These are phyloP conservation scores for Flaveria ramosissima DNA, from an alignment of 129 eudicot species.

Conservation along the genomic window DNA sequence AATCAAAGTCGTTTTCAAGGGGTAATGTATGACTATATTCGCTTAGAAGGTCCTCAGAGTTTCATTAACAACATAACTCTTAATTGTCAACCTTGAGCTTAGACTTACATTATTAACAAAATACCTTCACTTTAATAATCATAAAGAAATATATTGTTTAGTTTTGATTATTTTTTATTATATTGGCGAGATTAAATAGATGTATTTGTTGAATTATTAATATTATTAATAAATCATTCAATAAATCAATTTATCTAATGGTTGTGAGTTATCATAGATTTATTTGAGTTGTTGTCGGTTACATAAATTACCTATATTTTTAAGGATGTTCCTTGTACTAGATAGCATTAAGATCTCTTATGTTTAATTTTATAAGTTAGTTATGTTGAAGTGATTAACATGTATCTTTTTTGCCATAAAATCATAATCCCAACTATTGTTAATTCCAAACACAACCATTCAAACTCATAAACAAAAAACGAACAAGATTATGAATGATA, in stretches of 20 bases:
- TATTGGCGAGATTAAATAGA: not conserved
- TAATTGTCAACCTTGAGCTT: not conserved
- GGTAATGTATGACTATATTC: constrained; percentile 61
- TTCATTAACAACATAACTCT: not conserved
- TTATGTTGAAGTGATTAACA: too few species aligned
- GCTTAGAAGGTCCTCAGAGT: constrained; percentile 48
- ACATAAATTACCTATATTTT: too few species aligned
- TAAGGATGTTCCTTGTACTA: too few species aligned
- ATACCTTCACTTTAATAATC: too few species aligned
- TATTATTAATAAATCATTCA: not conserved
- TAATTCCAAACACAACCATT: too few species aligned
- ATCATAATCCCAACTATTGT: too few species aligned
- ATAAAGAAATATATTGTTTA: not conserved
- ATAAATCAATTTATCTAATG: not conserved
- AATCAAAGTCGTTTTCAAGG: constrained; percentile 43
- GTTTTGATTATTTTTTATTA: not conserved
- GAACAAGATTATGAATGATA: too few species aligned
- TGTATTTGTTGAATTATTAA: not conserved
- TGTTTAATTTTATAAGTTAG: too few species aligned
- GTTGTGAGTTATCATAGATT: not conserved
- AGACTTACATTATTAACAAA: not conserved
- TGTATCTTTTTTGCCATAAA: too few species aligned
- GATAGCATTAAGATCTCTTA: too few species aligned
- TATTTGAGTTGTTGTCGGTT: too few species aligned
- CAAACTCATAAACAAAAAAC: too few species aligned